A percentile compares a stretch with the other conserved stretches of the same genome.
These are phyloP conservation scores for Meira miltonrushii DNA, from an alignment of 1,284 basidiomycete genomes.

Conservation along the genomic window DNA sequence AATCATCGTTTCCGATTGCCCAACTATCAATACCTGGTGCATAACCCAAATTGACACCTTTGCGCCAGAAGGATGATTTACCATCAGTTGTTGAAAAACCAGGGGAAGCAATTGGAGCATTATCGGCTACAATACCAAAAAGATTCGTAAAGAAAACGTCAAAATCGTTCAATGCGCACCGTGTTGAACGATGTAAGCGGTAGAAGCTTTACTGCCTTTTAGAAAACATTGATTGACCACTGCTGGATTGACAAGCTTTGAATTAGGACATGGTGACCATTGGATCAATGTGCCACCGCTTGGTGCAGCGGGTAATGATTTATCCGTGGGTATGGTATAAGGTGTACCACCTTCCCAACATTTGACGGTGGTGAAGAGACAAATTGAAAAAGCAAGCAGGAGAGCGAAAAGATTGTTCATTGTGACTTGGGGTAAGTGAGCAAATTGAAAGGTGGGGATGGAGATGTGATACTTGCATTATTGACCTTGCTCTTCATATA, in stretches of 20 bases:
- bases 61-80: background rate
- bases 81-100: background rate
- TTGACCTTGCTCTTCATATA: too few relatives aligned
- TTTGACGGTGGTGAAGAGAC: too few relatives aligned
- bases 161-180: background rate
- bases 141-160: background rate
- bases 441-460: too few relatives aligned
- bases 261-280: background rate
- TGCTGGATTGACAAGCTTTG: background rate
- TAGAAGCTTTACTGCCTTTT: background rate
- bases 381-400: too few relatives aligned
- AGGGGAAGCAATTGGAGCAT: background rate
- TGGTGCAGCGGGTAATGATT: background rate
- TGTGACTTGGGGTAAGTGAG: too few relatives aligned
- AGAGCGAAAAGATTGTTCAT: too few relatives aligned
- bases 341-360: too few relatives aligned
- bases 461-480: too few relatives aligned
- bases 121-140: background rate
- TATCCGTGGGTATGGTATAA: too few relatives aligned
- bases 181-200: conserved; percentile 7
- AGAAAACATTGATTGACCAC: background rate
- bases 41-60: too few relatives aligned
- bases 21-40: background rate
- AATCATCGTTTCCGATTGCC: background rate
- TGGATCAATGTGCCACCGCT: background rate